These are phyloP conservation scores for Epichloe brachyelytri DNA, from an alignment of 2,329 filamentous ascomycete genomes.

Conservation along the genomic window DNA sequence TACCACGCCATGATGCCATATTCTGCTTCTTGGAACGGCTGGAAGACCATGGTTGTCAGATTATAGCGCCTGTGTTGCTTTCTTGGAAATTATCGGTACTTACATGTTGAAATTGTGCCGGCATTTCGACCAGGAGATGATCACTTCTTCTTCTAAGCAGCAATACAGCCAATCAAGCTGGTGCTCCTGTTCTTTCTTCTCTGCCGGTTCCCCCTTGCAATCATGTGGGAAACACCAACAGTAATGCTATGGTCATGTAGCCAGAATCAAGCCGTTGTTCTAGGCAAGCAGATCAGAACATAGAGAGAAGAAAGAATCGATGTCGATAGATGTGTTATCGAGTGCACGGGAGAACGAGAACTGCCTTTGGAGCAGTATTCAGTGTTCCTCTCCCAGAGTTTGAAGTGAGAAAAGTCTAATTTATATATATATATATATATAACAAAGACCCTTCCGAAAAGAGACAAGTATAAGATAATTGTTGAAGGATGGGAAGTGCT, in stretches of 20 bases:
- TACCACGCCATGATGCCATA: slow-evolving; percentile 91
- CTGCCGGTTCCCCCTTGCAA: not conserved
- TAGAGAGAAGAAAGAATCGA: not conserved
- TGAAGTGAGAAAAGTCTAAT: too few relatives aligned
- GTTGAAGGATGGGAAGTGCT: too few relatives aligned
- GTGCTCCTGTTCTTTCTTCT: not conserved
- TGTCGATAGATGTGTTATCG: not conserved
- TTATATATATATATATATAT: too few relatives aligned
- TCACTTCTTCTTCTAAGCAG: too few relatives aligned
- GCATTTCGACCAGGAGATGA: slow-evolving; percentile 5
- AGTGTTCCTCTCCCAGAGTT: not conserved
- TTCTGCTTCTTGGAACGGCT: slow-evolving; percentile 32
- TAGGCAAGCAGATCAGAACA: not conserved
- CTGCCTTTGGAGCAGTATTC: not conserved
- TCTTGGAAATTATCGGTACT: not conserved
- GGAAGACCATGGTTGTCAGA: not conserved
- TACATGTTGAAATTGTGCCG: slow-evolving; percentile 11
- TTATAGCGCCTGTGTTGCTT: not conserved
- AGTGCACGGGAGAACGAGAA: not conserved
- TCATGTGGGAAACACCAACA: not conserved
- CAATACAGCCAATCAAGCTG: not conserved
- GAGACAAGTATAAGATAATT: too few relatives aligned
- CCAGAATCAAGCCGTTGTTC: not conserved
- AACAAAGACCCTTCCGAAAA: too few relatives aligned
- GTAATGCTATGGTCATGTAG: not conserved